Evolutionary conservation across 2,329 filamentous ascomycete species (phyloP), one percentile per base, ranked within the genome.

Genomic region (Elsinoe fawcettii): DNA sequence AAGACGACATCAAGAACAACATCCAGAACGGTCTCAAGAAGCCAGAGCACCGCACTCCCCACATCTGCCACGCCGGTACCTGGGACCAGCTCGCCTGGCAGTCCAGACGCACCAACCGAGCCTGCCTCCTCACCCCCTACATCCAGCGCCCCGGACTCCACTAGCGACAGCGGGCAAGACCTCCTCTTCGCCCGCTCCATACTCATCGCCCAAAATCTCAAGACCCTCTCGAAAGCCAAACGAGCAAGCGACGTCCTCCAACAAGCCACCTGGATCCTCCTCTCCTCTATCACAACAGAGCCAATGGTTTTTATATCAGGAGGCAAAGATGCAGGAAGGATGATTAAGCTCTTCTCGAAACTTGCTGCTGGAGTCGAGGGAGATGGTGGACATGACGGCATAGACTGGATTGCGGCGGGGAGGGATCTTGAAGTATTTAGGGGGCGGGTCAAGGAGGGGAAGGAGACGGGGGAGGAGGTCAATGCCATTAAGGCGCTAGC

Each of bases 301-400:
- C 63, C 65, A 0, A 66, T 63, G 0, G 39, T 70, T 20, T 71
- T 66, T 51, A 64, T 70, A 47, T 67, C 66, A 56, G 64, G 66
- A 3, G 69, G 69, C 7, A 70, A 67, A 54, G 69, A 71, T 51
- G 70, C 69, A 2, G 69, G 62, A 20, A 60, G 67, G 41, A 69
- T 71, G 68, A 67, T 71, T 46, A 66, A 64, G 57, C 62, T 61
- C 49, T 67, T 63, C 25, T 60, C 63, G 16, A 53, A 56, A 18
- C 34, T 41, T 22, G 56, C 41, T 22, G 63, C 62, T 4, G 23
- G 7, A 4, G 62, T 68, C 56, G 56, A 47, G 2, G n/a, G n/a
- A n/a, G 66, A 63, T 18, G 60, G 60, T 16, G 63, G 54, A 7
- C 51, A 46, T 18, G 30, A 27, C 14, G 55, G 49, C 16, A 39